Evolutionary conservation across 805 yeast species (phyloP).

Genomic region (Candida vaughaniae): DNA sequence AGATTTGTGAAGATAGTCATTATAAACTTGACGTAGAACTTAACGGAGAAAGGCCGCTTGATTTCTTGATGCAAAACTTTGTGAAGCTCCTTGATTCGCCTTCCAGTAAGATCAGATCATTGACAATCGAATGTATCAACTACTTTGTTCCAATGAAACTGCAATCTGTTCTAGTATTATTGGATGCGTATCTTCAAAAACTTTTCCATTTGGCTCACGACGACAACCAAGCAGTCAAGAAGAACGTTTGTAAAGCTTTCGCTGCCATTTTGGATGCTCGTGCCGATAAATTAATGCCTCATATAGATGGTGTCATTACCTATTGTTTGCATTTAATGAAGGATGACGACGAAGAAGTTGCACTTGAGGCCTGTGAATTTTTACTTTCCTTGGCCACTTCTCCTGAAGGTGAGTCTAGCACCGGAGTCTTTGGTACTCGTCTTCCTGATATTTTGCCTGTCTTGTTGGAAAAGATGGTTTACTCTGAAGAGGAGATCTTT

Average conservation of each 20-base stretch:
- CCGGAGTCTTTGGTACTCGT: slow-evolving; percentile 49
- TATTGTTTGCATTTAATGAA: slow-evolving; percentile 80
- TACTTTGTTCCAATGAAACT: slow-evolving; percentile 70
- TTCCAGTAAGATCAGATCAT: slow-evolving; percentile 54
- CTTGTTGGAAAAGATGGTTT: slow-evolving; percentile 78
- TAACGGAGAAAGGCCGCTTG: slow-evolving; percentile 66
- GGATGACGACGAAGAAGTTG: slow-evolving; percentile 65
- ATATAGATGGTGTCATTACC: slow-evolving; percentile 80
- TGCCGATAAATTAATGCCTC: slow-evolving; percentile 78
- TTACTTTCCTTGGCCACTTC: slow-evolving; percentile 71
- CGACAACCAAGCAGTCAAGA: slow-evolving; percentile 56
- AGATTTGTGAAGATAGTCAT: slow-evolving; percentile 88
- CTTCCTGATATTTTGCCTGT: slow-evolving; percentile 71
- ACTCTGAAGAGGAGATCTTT: slow-evolving; percentile 76
- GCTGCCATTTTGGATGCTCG: slow-evolving; percentile 66
- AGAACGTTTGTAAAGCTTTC: slow-evolving; percentile 77
- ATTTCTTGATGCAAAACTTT: slow-evolving; percentile 64
- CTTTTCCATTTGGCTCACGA: slow-evolving; percentile 72
- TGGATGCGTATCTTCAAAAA: slow-evolving; percentile 64
- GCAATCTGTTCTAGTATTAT: slow-evolving; percentile 59
- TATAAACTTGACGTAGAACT: slow-evolving; percentile 61
- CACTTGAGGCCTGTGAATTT: slow-evolving; percentile 92
- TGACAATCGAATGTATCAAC: slow-evolving; percentile 68
- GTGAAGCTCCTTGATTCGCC: slow-evolving; percentile 40
- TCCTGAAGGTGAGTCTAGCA: slow-evolving; percentile 44